Evolutionary conservation across 1,139 yeast species (phyloP).

Genomic region (Protomyces macrosporus): DNA sequence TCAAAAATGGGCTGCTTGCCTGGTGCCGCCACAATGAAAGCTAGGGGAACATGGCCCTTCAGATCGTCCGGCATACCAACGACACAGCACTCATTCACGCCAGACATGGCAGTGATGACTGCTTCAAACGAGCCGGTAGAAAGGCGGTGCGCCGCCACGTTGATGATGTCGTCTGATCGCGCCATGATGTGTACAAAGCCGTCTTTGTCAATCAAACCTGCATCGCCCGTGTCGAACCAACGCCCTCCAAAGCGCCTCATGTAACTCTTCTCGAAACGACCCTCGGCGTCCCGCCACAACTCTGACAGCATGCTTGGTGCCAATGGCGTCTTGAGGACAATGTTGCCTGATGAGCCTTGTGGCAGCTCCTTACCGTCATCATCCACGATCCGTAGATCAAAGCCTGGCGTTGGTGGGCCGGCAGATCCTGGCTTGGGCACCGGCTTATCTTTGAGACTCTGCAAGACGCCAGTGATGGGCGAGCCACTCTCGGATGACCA

Average conservation of each 20-base stretch:
- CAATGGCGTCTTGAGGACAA: slow-evolving; percentile 19
- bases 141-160: slow-evolving; percentile 20
- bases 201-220: slow-evolving; percentile 16
- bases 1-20: slow-evolving; percentile 2
- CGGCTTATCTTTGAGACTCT: slow-evolving; percentile 13
- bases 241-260: slow-evolving; percentile 12
- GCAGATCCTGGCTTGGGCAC: slow-evolving; percentile 26
- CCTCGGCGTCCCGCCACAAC: slow-evolving; percentile 12
- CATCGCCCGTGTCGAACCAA: slow-evolving; percentile 25
- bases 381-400: slow-evolving; percentile 19
- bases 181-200: slow-evolving; percentile 22
- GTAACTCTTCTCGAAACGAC: slow-evolving; percentile 13
- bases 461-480: slow-evolving; percentile 23
- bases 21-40: slow-evolving; percentile 6
- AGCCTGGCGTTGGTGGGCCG: slow-evolving; percentile 26
- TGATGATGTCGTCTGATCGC: slow-evolving; percentile 25
- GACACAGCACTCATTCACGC: slow-evolving; percentile 19
- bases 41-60: slow-evolving; percentile 19
- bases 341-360: slow-evolving; percentile 4
- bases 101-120: slow-evolving; percentile 12
- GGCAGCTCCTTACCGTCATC: slow-evolving; percentile 14
- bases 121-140: slow-evolving; percentile 23
- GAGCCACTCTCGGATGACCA: slow-evolving; percentile 20
- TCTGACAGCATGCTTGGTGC: slow-evolving; percentile 19
- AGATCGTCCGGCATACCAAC: slow-evolving; percentile 24